Base-by-base conservation (phyloP, 495 filamentous ascomycete genomes). In the Aspergillus leporis region DNA sequence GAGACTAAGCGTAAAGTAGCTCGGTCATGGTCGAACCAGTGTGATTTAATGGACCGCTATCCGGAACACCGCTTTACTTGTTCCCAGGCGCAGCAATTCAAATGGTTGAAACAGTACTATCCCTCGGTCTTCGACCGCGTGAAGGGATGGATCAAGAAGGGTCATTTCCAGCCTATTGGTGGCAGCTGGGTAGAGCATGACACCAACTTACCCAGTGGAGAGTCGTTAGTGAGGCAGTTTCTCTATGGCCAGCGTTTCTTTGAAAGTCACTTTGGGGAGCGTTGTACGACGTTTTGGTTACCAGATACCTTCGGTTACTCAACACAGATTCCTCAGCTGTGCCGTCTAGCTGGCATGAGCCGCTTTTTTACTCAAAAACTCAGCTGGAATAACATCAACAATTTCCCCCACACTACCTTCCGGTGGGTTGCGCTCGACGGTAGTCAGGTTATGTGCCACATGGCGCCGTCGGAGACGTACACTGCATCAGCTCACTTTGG, bases 161-260 rank as follows among this genome's bases (percentile, higher is more conserved):
- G 92, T 43, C 88, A 82, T 43, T 98, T 98, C 71, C 92, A 97
- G 60, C 91, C 92, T 13, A 90, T 98, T 66, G 94, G 94, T 56
- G 94, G 94, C 43, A 97, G 92, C 72, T 98, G 94, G 94, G 94
- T 98, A 18, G 94, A 98, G 65, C 94, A 98, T 68, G 94, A 98
- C 67, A 98, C 94, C 40, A 98, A 98, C 71, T 80, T 98, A 80
- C 94, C 94, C 0, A 91, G 91, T 61, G 94, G 94, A 38, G 94
- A 98, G 73, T 96, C 93, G 5, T 81, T 98, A 22, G 87, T 93
- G 51, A 85, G 94, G n/a, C 94, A 98, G 67, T 98, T 98, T 66
- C 67, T 98, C 32, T 96, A 95, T 61, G 92, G 92, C 28, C 94
- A 98, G 69, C 83, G 94, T 31, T 95, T 92, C 74, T 98, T 95